Evolutionary conservation across 176 grass and related monocot genomes (phyloP).

Genomic region (Eragrostis curvula): DNA sequence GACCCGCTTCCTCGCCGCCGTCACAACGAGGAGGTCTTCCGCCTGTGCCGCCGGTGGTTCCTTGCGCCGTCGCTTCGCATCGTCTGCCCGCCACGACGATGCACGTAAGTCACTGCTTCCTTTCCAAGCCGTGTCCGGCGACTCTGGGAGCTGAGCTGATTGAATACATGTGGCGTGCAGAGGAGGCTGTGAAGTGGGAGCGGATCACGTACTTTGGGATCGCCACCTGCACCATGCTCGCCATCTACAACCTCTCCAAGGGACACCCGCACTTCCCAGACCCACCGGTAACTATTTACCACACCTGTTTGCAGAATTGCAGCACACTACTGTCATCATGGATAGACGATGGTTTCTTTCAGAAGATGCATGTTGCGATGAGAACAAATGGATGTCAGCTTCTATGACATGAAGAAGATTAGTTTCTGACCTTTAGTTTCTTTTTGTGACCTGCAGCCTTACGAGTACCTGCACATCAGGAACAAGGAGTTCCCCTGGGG

Average conservation of each 20-base stretch:
- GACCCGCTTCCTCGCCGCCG: constrained; percentile 31
- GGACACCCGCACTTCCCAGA: constrained; percentile 54
- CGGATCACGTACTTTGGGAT: constrained; percentile 59
- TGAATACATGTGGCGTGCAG: constrained; percentile 10
- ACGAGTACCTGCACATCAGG: constrained; percentile 55
- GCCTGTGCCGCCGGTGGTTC: background rate
- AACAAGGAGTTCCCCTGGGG: constrained; percentile 68
- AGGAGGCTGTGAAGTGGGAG: constrained; percentile 68
- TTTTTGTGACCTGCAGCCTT: constrained; percentile 34
- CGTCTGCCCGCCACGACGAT: constrained; percentile 61
- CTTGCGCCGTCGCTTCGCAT: constrained; percentile 39
- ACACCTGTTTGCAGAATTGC: no score
- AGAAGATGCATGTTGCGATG: no score
- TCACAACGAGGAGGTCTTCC: constrained; percentile 2
- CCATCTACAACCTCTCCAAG: constrained; percentile 57
- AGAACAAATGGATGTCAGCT: no score
- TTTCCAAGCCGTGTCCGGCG: no score
- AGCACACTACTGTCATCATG: no score
- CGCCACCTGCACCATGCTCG: constrained; percentile 55
- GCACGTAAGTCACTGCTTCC: constrained; percentile 35
- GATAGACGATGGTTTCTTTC: background rate
- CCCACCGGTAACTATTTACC: constrained; percentile 40
- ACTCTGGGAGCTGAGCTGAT: background rate
- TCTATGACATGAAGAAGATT: no score
- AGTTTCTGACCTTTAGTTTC: background rate